Conservation (phyloP, 2,329 filamentous ascomycete genomes). For the Aplosporella prunicola region DNA sequence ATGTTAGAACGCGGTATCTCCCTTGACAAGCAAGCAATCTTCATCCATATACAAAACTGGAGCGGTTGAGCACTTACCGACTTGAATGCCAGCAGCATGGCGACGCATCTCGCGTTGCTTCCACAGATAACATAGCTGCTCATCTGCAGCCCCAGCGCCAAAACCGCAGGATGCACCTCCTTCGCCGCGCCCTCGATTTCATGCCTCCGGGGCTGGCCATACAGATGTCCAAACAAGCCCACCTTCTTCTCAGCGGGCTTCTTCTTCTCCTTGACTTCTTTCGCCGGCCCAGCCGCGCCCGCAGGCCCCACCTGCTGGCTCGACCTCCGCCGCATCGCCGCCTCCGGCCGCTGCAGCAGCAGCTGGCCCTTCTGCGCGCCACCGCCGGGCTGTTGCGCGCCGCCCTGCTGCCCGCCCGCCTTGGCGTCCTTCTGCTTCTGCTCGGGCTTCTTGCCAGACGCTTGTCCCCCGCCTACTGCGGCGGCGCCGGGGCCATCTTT, state of each 20-base stretch:
- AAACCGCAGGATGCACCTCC: slow-evolving; percentile 75
- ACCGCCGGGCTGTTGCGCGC: slow-evolving; percentile 24
- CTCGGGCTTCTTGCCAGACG: slow-evolving; percentile 30
- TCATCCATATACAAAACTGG: not conserved
- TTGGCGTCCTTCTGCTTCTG: slow-evolving; percentile 29
- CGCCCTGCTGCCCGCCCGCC: slow-evolving; percentile 21
- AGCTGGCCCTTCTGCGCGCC: slow-evolving; percentile 22
- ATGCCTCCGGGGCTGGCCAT: slow-evolving; percentile 62
- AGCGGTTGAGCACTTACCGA: slow-evolving; percentile 44
- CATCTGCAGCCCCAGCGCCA: slow-evolving; percentile 83
- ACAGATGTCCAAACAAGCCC: slow-evolving; percentile 74
- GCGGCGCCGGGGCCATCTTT: slow-evolving; percentile 27
- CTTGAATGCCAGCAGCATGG: slow-evolving; percentile 83
- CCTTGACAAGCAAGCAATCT: not conserved
- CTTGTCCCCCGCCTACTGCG: slow-evolving; percentile 20
- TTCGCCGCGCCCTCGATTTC: slow-evolving; percentile 53
- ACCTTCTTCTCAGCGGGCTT: slow-evolving; percentile 45
- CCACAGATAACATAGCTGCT: slow-evolving; percentile 80
- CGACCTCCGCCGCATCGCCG: slow-evolving; percentile 21
- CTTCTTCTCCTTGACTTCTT: slow-evolving; percentile 26
- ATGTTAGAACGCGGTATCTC: slow-evolving; percentile 5
- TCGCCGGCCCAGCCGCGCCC: slow-evolving; percentile 12
- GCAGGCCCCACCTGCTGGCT: slow-evolving; percentile 24
- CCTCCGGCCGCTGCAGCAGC: slow-evolving; percentile 19
- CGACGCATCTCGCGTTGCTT: slow-evolving; percentile 77